These are phyloP conservation scores for Oryza australiensis DNA, from an alignment of 176 grass and related monocot species.

Conservation along the genomic window DNA sequence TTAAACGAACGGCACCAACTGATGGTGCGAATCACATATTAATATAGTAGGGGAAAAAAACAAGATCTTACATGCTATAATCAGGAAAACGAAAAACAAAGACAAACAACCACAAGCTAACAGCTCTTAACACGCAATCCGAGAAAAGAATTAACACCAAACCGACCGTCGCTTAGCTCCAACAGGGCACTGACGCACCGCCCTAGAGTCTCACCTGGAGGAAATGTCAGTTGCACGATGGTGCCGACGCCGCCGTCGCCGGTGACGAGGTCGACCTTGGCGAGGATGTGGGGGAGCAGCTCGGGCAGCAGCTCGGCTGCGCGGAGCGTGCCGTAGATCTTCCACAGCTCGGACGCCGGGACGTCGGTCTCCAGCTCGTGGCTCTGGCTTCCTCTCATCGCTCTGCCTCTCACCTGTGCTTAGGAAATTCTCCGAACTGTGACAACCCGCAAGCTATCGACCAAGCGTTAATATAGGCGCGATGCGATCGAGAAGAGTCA, in stretches of 20 bases:
- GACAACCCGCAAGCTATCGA: background rate
- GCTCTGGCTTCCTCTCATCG: slow-evolving; percentile 29
- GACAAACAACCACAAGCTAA: no score
- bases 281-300: slow-evolving; percentile 16
- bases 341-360: slow-evolving; percentile 22
- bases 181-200: no score
- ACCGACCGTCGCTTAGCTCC: no score
- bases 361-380: slow-evolving; percentile 39
- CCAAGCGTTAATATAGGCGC: background rate
- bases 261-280: slow-evolving; percentile 16
- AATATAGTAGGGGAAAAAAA: no score
- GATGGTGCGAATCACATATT: no score
- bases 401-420: background rate
- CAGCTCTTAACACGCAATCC: no score
- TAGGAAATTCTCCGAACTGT: background rate
- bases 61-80: no score
- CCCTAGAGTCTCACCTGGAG: slow-evolving; percentile 34
- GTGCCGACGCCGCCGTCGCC: slow-evolving; percentile 40
- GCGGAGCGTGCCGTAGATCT: slow-evolving; percentile 37
- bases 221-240: slow-evolving; percentile 32
- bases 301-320: slow-evolving; percentile 8
- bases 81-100: no score
- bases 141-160: no score
- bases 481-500: background rate
- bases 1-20: no score